These are phyloP conservation scores for Meira miltonrushii DNA, from an alignment of 1,284 basidiomycete genomes.

Conservation along the genomic window DNA sequence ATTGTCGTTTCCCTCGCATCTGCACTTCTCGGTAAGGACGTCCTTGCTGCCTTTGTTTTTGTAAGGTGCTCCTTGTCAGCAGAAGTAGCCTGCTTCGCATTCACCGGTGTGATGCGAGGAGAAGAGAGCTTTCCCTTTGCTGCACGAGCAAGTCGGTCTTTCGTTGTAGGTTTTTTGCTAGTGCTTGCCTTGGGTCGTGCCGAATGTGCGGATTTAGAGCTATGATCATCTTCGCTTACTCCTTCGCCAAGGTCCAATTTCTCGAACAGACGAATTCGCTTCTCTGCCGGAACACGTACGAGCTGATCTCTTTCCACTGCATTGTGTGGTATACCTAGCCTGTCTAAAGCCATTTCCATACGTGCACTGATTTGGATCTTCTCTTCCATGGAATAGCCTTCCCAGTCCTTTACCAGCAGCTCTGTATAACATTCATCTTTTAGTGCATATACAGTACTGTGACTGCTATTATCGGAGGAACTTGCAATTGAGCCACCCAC, in stretches of 20 bases:
- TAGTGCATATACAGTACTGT: conserved; percentile 1
- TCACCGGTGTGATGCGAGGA: not conserved
- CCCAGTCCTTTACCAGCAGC: conserved; percentile 2
- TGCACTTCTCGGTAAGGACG: not conserved
- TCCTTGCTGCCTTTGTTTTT: not conserved
- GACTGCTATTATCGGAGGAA: not conserved
- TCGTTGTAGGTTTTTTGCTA: conserved; percentile 6
- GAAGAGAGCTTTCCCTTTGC: conserved; percentile 6
- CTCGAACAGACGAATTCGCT: not conserved
- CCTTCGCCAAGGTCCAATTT: not conserved
- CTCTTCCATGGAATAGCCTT: not conserved
- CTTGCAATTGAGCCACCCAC: not conserved
- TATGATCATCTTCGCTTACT: not conserved
- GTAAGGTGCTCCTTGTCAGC: not conserved
- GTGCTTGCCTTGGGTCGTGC: not conserved
- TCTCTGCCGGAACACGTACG: not conserved
- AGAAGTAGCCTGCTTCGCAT: not conserved
- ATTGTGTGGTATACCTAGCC: not conserved
- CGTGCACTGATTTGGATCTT: not conserved
- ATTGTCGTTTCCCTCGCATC: not conserved
- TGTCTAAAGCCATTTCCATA: conserved; percentile 1
- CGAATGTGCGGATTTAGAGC: not conserved
- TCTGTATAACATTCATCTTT: conserved; percentile 2
- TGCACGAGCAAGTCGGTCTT: conserved; percentile 2
- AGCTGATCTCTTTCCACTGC: not conserved